Evolutionary conservation across 2,329 filamentous ascomycete species (phyloP), one percentile per base, ranked within the genome.

Genomic region (Cladosporium sp.): DNA sequence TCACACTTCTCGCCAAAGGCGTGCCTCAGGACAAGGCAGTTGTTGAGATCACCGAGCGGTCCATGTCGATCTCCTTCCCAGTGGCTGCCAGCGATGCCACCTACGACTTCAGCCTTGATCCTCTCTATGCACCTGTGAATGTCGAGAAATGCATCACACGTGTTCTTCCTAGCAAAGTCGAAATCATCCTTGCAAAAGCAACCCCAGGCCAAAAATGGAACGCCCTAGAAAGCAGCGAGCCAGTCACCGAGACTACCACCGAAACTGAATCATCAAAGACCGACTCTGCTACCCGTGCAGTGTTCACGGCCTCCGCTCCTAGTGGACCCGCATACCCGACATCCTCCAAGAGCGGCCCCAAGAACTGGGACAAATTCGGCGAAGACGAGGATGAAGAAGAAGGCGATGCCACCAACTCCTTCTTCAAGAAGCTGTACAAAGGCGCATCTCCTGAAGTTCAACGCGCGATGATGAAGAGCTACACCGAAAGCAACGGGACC

Each of bases 391-490:
- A 86, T n/a, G 79, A 82, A 32, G 81, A 82, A 6, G 68, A 80
- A 26, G 85, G 84, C 1, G 87, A 90, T 67, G 87, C 90, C 32
- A 88, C 93, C 10, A 90, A 96, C 72, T 76, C 78, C 12, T 98
- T 97, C 80, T 99, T 99, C 84, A 95, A 96, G 83, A 89, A 90
- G 74, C 83, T 99, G 1, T 98, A 94, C 80, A 88, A 90, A 69
- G 84, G 82, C 41, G 88, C 92, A 0, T 88, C 90, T 59, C 87
- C 89, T 0, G 94, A 99, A 72, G 92, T 92, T 66, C 88, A 88
- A 75, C 88, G 93, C 1, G 95, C 95, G 10, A 99, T 99, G 95
- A 92, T 96, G 88, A 99, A 99, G 86, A 96, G 92, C 75, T 98
- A 92, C 74, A 85, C 88, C 15, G 94, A 99, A 83, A 97, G 93